These are phyloP conservation scores for Garcia nutans DNA, from an alignment of 345 rosid genomes.

Conservation along the genomic window DNA sequence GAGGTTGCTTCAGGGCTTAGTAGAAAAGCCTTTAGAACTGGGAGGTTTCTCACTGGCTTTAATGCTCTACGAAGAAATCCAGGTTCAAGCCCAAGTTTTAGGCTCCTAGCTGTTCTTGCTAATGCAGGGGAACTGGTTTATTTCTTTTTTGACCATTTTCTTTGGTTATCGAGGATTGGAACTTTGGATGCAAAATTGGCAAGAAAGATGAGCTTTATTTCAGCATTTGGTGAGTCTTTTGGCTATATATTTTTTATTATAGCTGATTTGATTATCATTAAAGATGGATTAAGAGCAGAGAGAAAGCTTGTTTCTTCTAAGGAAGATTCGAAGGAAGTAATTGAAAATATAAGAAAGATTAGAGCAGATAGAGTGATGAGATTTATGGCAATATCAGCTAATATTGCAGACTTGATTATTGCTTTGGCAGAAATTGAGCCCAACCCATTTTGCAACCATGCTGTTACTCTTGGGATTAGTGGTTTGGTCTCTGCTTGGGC, in stretches of 20 bases:
- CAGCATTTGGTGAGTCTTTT: constrained; percentile 96
- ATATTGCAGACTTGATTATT: constrained; percentile 80
- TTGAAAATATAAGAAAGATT: constrained; percentile 44
- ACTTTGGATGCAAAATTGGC: constrained; percentile 65
- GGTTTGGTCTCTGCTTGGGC: constrained; percentile 98
- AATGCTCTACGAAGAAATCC: constrained; percentile 76
- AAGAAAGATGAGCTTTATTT: constrained; percentile 78
- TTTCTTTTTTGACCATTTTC: constrained; percentile 91
- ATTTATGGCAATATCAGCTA: constrained; percentile 81
- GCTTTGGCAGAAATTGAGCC: constrained; percentile 86
- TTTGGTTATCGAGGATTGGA: constrained; percentile 90
- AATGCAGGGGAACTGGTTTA: constrained; percentile 96
- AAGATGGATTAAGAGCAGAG: constrained; percentile 47
- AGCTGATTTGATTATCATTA: constrained; percentile 60
- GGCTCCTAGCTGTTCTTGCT: constrained; percentile 59
- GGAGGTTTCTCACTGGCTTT: constrained; percentile 92
- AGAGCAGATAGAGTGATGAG: constrained; percentile 72
- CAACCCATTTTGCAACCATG: constrained; percentile 78
- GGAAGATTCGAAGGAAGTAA: constrained; percentile 28
- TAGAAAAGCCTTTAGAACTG: constrained; percentile 88
- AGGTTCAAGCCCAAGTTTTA: constrained; percentile 47
- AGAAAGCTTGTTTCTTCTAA: constrained; percentile 35
- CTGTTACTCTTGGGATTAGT: constrained; percentile 71
- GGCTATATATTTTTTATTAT: constrained; percentile 80
- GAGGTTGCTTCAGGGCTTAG: constrained; percentile 94